Conservation (phyloP, 2,329 filamentous ascomycete genomes). For the Tetracladium maxilliforme region DNA sequence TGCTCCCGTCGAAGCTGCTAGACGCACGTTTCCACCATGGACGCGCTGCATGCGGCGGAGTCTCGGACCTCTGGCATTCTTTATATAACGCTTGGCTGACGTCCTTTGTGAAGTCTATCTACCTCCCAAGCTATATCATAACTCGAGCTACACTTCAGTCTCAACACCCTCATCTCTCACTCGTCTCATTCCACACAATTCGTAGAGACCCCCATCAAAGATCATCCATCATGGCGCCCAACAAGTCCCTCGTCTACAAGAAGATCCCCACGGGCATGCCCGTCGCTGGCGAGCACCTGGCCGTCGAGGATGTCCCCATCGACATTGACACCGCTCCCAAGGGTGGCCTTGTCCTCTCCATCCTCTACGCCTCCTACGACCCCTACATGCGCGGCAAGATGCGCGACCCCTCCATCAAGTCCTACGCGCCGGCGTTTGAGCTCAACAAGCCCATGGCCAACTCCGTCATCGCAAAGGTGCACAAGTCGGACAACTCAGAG, state of each 20-base stretch:
- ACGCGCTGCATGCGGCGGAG: too few species aligned
- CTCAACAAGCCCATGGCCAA: conserved; percentile 51
- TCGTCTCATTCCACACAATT: too few species aligned
- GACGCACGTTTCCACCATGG: too few species aligned
- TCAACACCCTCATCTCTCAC: neutral
- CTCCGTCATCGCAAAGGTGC: conserved; percentile 47
- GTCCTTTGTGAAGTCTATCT: too few species aligned
- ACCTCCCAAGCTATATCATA: too few species aligned
- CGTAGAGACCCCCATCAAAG: neutral
- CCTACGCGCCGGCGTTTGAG: conserved; percentile 50
- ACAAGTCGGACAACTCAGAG: conserved; percentile 50
- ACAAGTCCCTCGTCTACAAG: conserved; percentile 67
- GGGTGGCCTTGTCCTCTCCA: conserved; percentile 55
- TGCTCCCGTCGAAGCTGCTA: too few species aligned
- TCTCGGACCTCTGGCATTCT: too few species aligned
- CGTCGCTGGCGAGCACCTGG: conserved; percentile 55
- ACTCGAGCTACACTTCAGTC: too few species aligned
- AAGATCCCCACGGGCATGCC: conserved; percentile 51
- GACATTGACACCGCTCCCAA: conserved; percentile 45
- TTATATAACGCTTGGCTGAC: too few species aligned
- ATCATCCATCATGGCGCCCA: conserved; percentile 28
- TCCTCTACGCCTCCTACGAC: conserved; percentile 65
- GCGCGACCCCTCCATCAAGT: conserved; percentile 48
- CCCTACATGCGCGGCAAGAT: conserved; percentile 76
- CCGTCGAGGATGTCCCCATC: conserved; percentile 49